phyloP scores from a whole-genome alignment of 352 stramenopile genomes.

The Phytopythium cucurbitacearum region DNA sequence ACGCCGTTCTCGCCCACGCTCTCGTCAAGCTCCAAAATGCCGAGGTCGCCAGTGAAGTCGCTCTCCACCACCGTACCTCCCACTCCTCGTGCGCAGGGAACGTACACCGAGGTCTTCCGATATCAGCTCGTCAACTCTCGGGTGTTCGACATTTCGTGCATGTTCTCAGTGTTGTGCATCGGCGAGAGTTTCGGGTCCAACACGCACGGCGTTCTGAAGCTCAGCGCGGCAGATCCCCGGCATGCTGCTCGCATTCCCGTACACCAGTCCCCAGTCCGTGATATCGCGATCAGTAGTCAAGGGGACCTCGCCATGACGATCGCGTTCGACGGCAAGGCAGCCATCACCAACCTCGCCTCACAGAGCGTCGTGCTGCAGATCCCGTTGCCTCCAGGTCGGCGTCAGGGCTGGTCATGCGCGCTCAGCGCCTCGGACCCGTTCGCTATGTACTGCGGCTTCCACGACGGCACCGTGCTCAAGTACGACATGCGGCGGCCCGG shows the following conservation, averaged over 20 bases:
- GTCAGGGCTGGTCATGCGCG: slow-evolving; percentile 53
- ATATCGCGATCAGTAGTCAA: slow-evolving; percentile 37
- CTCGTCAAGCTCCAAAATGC: too few species aligned
- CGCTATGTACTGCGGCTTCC: slow-evolving; percentile 50
- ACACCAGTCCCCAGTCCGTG: slow-evolving; percentile 49
- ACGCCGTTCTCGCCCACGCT: too few species aligned
- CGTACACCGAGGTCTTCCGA: slow-evolving; percentile 40
- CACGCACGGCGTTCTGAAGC: slow-evolving; percentile 37
- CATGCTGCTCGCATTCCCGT: slow-evolving; percentile 20
- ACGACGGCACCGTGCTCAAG: slow-evolving; percentile 40
- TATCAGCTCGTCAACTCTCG: slow-evolving; percentile 33
- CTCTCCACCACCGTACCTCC: too few species aligned
- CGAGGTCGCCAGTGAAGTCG: neutral
- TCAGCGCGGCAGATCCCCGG: slow-evolving; percentile 31
- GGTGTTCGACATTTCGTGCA: slow-evolving; percentile 49
- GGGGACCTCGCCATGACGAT: slow-evolving; percentile 38
- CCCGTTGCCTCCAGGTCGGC: slow-evolving; percentile 24
- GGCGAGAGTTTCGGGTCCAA: slow-evolving; percentile 29
- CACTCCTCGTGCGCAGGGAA: neutral
- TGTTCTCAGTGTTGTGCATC: slow-evolving; percentile 45
- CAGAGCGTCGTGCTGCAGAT: slow-evolving; percentile 37
- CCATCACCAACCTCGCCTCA: slow-evolving; percentile 37
- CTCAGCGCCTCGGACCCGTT: slow-evolving; percentile 32
- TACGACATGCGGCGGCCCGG: slow-evolving; percentile 47
- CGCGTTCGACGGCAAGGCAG: slow-evolving; percentile 58